phyloP scores from a whole-genome alignment of 1,284 basidiomycete species.

The Exobasidium cylindrosporum region DNA sequence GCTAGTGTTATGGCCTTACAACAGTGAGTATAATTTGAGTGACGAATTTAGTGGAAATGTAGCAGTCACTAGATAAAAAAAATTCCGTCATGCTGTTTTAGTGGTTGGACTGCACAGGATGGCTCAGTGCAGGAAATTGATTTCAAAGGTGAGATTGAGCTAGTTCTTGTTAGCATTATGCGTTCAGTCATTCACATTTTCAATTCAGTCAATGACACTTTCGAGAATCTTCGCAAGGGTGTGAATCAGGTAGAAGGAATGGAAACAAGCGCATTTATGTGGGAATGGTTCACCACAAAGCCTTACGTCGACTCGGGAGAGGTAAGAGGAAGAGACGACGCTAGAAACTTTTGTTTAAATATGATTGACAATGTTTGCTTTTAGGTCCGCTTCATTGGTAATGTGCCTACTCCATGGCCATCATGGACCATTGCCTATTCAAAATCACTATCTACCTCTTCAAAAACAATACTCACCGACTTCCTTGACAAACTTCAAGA shows the following conservation, averaged over 20 bases:
- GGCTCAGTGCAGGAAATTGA: slow-evolving; percentile 24
- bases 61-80: not conserved
- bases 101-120: slow-evolving; percentile 25
- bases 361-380: slow-evolving; percentile 19
- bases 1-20: slow-evolving; percentile 88
- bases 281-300: slow-evolving; percentile 79
- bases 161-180: slow-evolving; percentile 56
- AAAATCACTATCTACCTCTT: not conserved
- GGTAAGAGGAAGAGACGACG: too few relatives aligned
- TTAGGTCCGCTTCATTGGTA: slow-evolving; percentile 76
- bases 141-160: slow-evolving; percentile 47
- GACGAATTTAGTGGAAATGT: not conserved
- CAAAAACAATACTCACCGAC: slow-evolving; percentile 16
- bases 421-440: slow-evolving; percentile 67
- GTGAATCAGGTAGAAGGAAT: slow-evolving; percentile 63
- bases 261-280: slow-evolving; percentile 21
- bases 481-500: slow-evolving; percentile 36
- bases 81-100: not conserved
- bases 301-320: slow-evolving; percentile 80
- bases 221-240: slow-evolving; percentile 72
- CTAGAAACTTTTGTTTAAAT: slow-evolving; percentile 66
- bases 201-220: slow-evolving; percentile 48
- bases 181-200: not conserved
- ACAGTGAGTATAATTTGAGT: slow-evolving; percentile 46
- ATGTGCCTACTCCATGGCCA: slow-evolving; percentile 89